Evolutionary conservation across 176 grass and related monocot species (phyloP).

Genomic region (Ampelocalamus luodianensis): DNA sequence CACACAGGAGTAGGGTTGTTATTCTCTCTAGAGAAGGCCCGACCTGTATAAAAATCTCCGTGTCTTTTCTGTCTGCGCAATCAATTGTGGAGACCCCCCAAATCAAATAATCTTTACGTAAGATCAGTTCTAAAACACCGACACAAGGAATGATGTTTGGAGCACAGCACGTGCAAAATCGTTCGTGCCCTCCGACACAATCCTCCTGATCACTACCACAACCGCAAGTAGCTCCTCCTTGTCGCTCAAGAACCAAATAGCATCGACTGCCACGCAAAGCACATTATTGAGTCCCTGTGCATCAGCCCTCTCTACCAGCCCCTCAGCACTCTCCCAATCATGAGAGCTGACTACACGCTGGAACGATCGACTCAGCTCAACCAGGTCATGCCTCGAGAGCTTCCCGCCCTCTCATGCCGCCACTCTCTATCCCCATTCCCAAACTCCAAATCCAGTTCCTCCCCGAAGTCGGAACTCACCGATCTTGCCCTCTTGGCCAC

Average conservation of each 20-base stretch:
- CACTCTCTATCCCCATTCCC: slow-evolving; percentile 52
- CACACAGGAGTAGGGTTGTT: too few species aligned
- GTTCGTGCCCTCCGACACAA: slow-evolving; percentile 67
- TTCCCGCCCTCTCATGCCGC: slow-evolving; percentile 67
- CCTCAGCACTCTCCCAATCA: slow-evolving; percentile 70
- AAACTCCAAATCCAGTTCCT: slow-evolving; percentile 61
- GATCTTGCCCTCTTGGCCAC: slow-evolving; percentile 68
- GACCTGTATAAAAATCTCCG: too few species aligned
- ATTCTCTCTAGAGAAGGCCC: too few species aligned
- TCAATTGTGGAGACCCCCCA: too few species aligned
- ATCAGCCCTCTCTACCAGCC: slow-evolving; percentile 69
- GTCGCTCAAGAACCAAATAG: slow-evolving; percentile 89
- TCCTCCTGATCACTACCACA: slow-evolving; percentile 77
- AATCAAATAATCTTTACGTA: too few species aligned
- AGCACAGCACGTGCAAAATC: slow-evolving; percentile 92
- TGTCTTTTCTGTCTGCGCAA: too few species aligned
- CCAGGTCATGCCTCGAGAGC: slow-evolving; percentile 70
- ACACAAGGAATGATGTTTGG: slow-evolving; percentile 84
- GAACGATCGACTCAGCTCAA: slow-evolving; percentile 75
- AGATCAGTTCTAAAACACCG: too few species aligned
- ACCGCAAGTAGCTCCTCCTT: slow-evolving; percentile 66
- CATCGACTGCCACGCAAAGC: slow-evolving; percentile 76
- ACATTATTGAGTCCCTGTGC: slow-evolving; percentile 80
- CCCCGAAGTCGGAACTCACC: slow-evolving; percentile 67
- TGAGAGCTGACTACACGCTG: slow-evolving; percentile 71